Percentiles rank a stretch among this genome's conserved stretches.
phyloP scores from a whole-genome alignment of 2,329 filamentous ascomycete species.

The Arthrobotrys megalospora region DNA sequence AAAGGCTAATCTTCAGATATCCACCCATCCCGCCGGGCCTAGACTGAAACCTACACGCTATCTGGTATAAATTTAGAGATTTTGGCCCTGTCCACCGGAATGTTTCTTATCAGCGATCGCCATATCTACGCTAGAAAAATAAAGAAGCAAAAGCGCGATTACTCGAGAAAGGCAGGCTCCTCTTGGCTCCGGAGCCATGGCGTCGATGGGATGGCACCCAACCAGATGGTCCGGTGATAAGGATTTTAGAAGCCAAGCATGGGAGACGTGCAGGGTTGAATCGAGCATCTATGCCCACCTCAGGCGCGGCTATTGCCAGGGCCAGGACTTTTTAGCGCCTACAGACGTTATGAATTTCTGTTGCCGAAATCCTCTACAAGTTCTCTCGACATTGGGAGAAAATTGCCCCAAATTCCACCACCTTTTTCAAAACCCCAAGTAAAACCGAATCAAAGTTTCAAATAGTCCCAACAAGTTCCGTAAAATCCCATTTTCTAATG shows the following conservation, averaged over 20 bases:
- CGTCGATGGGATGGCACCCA: slow-evolving; percentile 2
- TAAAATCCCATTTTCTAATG: slow-evolving; percentile 38
- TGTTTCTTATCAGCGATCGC: slow-evolving; percentile 6
- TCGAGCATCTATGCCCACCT: not conserved
- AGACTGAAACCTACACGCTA: not conserved
- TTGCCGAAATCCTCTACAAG: not conserved
- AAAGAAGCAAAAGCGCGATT: slow-evolving; percentile 5
- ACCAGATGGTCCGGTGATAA: slow-evolving; percentile 2
- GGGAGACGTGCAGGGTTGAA: slow-evolving; percentile 2
- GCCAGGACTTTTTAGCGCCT: slow-evolving; percentile 7
- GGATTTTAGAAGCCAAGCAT: slow-evolving; percentile 11
- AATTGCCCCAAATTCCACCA: not conserved
- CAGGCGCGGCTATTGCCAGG: slow-evolving; percentile 13
- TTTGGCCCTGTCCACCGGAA: not conserved
- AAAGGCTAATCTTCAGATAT: slow-evolving; percentile 14
- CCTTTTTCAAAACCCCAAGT: not conserved
- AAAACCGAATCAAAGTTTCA: not conserved
- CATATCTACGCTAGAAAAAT: slow-evolving; percentile 1
- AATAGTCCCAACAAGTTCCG: not conserved
- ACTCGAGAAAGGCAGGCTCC: slow-evolving; percentile 1
- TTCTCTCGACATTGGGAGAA: not conserved
- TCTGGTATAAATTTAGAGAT: not conserved
- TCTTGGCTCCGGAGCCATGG: slow-evolving; percentile 23
- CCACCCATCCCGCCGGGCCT: not conserved
- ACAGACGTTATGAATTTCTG: not conserved